Evolutionary conservation across 2,329 filamentous ascomycete genomes (phyloP), one percentile per base, ranked within the genome.

Genomic region (Cladosporium sp.): DNA sequence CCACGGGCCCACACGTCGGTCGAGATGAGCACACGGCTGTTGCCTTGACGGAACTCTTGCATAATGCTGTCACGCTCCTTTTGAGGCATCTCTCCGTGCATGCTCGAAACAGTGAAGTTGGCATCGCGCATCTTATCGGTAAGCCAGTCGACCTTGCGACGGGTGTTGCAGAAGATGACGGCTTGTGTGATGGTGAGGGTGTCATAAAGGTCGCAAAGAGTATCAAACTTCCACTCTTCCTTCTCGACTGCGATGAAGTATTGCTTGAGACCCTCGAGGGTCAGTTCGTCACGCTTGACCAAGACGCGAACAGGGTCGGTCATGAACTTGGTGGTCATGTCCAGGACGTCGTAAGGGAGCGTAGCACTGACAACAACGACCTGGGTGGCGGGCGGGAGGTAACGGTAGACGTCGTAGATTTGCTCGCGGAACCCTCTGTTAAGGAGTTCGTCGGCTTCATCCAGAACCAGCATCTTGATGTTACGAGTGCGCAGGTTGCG

Each of bases 281-380:
- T 98, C 74, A 98, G 85, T 74, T 98, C 93, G 69, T 94, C 92
- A 84, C 95, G 95, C 87, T 98, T 98, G 76, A 98, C 93, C 64
- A 98, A 82, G 70, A 98, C 97, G 70, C 93, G 91, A 73, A 98
- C 88, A 62, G 93, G 93, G 76, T 98, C 93, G 66, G 90, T 91
- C 93, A 98, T 98, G 83, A 98, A 98, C 80, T 96, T 96, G 78
- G 92, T 97, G 69, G 93, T 98, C 70, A 98, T 91, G 79, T 98
- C 93, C 55, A 98, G 85, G 56, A 98, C 93, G 70, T 98, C 93
- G 80, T 96, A 90, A 67, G 93, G 93, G 85, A 98, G 95, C 72
- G 93, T 98, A 67, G 93, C 93, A 53, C 93, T 97, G 50, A 98
- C 84, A 52, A 98, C 88, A 62, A 97, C 92, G 61, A 98, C 93